phyloP scores from a whole-genome alignment of 2,329 filamentous ascomycete species.

The Aspergillus quadrilineatus region DNA sequence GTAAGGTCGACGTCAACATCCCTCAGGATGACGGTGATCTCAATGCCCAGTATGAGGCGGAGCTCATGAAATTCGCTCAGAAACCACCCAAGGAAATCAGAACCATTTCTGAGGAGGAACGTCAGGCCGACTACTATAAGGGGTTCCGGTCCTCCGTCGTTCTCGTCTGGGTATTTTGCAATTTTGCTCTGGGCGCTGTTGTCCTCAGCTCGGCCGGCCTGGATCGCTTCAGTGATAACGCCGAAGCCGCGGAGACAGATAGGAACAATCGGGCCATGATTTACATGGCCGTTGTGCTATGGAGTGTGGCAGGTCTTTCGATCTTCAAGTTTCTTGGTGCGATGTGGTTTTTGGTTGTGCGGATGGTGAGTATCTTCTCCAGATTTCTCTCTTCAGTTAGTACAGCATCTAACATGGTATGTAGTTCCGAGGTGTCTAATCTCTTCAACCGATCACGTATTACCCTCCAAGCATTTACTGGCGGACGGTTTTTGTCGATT shows the following conservation, averaged over 20 bases:
- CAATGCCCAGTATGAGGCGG: slow-evolving; percentile 89
- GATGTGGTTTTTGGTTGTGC: slow-evolving; percentile 86
- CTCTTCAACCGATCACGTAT: background rate
- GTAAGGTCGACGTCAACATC: slow-evolving; percentile 86
- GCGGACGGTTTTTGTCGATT: slow-evolving; percentile 19
- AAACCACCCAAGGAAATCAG: slow-evolving; percentile 71
- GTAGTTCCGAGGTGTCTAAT: slow-evolving; percentile 54
- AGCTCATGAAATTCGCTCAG: slow-evolving; percentile 68
- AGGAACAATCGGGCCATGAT: slow-evolving; percentile 65
- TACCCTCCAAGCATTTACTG: slow-evolving; percentile 1
- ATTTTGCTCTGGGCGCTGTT: slow-evolving; percentile 81
- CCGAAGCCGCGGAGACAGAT: slow-evolving; percentile 42
- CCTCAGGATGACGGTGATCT: slow-evolving; percentile 90
- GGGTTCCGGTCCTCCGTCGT: slow-evolving; percentile 92
- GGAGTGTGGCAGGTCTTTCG: slow-evolving; percentile 81
- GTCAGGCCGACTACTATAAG: slow-evolving; percentile 97
- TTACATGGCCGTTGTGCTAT: slow-evolving; percentile 84
- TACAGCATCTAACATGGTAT: slow-evolving; percentile 28
- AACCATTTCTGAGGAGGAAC: slow-evolving; percentile 59
- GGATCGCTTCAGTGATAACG: slow-evolving; percentile 59
- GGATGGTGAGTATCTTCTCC: slow-evolving; percentile 65
- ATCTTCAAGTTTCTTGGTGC: slow-evolving; percentile 85
- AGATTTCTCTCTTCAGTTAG: background rate
- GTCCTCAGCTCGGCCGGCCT: slow-evolving; percentile 85
- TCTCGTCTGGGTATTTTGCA: slow-evolving; percentile 93